Evolutionary conservation across 441 rosid species (phyloP).

Genomic region (Pelargonium citronellum): DNA sequence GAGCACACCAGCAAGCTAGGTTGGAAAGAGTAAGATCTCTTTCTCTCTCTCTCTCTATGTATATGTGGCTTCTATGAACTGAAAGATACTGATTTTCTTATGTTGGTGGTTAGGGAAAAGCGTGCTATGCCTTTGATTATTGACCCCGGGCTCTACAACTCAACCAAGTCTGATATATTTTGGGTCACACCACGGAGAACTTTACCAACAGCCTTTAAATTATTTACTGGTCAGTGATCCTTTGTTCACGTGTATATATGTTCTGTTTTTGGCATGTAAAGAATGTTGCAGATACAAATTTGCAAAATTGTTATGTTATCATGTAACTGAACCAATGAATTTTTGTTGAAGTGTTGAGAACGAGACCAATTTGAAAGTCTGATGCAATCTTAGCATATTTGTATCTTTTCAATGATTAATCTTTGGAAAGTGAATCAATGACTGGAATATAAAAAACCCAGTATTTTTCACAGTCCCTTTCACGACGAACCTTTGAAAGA

Average conservation of each 20-base stretch:
- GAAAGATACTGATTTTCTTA: slow-evolving; percentile 19
- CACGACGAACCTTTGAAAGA: no score
- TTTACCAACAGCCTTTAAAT: slow-evolving; percentile 77
- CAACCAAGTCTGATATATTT: slow-evolving; percentile 61
- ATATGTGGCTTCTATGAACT: slow-evolving; percentile 12
- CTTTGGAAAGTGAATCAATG: no score
- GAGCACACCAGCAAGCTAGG: slow-evolving; percentile 82
- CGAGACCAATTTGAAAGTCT: no score
- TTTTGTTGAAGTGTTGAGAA: no score
- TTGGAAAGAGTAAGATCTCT: slow-evolving; percentile 71
- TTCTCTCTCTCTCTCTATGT: neutral
- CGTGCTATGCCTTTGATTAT: slow-evolving; percentile 91
- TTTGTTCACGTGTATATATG: neutral
- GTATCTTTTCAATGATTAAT: no score
- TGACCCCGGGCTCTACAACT: slow-evolving; percentile 79
- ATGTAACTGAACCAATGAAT: neutral
- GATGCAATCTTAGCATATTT: no score
- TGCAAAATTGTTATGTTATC: neutral
- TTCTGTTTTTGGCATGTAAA: neutral
- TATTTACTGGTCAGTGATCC: slow-evolving; percentile 71
- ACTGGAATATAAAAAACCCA: neutral
- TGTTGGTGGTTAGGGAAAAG: slow-evolving; percentile 58
- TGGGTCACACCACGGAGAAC: slow-evolving; percentile 72
- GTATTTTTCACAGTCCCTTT: neutral
- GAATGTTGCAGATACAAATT: neutral